These are phyloP conservation scores for Alternaria sp. DNA, from an alignment of 2,329 filamentous ascomycete genomes.

Conservation along the genomic window DNA sequence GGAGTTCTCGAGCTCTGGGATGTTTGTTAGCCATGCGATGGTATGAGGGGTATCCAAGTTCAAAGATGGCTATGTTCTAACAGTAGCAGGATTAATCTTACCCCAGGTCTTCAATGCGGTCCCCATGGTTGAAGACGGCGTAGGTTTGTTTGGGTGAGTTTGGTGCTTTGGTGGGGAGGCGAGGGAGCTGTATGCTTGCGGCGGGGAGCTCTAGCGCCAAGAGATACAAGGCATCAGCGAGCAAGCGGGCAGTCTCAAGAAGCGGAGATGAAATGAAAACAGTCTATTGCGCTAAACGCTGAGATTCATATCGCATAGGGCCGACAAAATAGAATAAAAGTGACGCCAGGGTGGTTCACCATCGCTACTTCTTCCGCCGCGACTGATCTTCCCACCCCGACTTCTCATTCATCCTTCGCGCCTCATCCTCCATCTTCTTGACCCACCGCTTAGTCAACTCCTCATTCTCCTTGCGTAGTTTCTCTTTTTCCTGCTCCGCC, in stretches of 20 bases:
- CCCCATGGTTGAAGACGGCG: conserved; percentile 33
- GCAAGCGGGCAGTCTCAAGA: not conserved
- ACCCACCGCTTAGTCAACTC: conserved; percentile 92
- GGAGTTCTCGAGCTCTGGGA: conserved; percentile 83
- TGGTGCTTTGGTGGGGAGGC: conserved; percentile 16
- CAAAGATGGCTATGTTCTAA: no score
- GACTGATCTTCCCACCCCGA: conserved; percentile 36
- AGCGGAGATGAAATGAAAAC: not conserved
- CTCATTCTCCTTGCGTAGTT: conserved; percentile 81
- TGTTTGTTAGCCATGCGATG: conserved; percentile 20
- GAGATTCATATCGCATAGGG: not conserved
- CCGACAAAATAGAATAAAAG: not conserved
- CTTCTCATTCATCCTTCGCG: conserved; percentile 77
- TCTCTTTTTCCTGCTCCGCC: conserved; percentile 76
- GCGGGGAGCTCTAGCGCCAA: conserved; percentile 39
- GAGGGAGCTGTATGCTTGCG: conserved; percentile 11
- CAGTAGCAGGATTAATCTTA: conserved; percentile 11
- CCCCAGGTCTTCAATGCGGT: conserved; percentile 48
- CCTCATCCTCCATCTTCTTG: conserved; percentile 83
- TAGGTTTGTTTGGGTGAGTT: conserved; percentile 6
- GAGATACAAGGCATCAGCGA: conserved; percentile 33
- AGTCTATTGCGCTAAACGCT: not conserved
- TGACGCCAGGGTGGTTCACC: not conserved
- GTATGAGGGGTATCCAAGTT: conserved; percentile 14
- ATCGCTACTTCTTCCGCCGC: conserved; percentile 19